Percentiles rank a stretch among this genome's conserved stretches.
These are phyloP conservation scores for Xylaria venustula DNA, from an alignment of 495 filamentous ascomycete species.

Conservation along the genomic window DNA sequence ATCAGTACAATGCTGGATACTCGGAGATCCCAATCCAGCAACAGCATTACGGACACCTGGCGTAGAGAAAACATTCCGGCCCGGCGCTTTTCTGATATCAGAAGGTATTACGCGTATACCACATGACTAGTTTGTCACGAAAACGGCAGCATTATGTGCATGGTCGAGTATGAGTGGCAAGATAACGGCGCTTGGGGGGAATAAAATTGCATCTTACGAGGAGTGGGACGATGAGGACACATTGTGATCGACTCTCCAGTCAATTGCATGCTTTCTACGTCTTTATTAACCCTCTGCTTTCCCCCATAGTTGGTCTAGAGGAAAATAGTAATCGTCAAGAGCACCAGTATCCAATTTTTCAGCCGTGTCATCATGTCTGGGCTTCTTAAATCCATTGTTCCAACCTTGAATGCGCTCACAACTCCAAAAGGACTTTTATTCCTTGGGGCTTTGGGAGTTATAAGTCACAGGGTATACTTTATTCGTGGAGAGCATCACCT, in stretches of 20 bases:
- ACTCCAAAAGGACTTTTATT: background rate
- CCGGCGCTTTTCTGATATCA: background rate
- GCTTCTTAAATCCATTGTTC: background rate
- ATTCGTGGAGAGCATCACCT: constrained; percentile 14
- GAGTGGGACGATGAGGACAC: background rate
- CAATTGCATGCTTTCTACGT: no score
- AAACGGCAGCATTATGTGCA: background rate
- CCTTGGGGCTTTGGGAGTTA: background rate
- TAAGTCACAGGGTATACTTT: constrained; percentile 7
- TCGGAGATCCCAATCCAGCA: no score
- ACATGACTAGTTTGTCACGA: background rate
- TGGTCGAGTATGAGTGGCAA: background rate
- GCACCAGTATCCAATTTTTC: background rate
- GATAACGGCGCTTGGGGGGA: background rate
- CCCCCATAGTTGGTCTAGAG: no score
- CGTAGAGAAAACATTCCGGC: no score
- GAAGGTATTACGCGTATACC: background rate
- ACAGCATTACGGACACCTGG: no score
- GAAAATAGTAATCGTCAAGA: background rate
- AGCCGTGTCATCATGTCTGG: background rate
- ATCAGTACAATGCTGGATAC: background rate
- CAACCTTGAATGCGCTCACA: background rate
- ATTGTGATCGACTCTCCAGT: no score
- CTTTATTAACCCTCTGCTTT: no score
- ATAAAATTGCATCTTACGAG: background rate